These are phyloP conservation scores for Pichia nanzhaoensis DNA, from an alignment of 805 yeast genomes.

Conservation along the genomic window DNA sequence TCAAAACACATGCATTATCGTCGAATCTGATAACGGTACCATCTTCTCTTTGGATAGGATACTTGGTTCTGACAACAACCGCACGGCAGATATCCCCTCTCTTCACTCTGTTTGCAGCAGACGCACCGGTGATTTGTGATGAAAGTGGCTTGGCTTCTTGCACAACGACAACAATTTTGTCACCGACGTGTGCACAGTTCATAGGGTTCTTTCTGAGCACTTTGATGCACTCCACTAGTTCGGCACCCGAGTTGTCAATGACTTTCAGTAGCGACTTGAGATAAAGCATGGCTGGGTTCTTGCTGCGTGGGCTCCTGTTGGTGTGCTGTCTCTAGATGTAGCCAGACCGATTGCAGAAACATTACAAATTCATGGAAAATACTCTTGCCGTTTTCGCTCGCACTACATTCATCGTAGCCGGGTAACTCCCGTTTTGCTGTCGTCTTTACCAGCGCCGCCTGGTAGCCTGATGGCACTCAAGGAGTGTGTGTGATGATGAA, in stretches of 20 bases:
- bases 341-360: too few species aligned
- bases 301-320: too few species aligned
- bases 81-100: constrained; percentile 96
- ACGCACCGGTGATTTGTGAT: constrained; percentile 61
- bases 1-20: constrained; percentile 94
- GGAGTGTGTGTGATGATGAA: too few species aligned
- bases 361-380: too few species aligned
- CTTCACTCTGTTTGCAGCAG: constrained; percentile 74
- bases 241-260: constrained; percentile 92
- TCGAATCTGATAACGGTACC: constrained; percentile 85
- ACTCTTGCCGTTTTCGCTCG: too few species aligned
- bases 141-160: constrained; percentile 80
- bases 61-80: constrained; percentile 85
- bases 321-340: neutral
- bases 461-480: too few species aligned
- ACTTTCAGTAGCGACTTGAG: constrained; percentile 83
- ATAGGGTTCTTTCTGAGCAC: constrained; percentile 84
- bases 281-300: too few species aligned
- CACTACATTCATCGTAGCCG: too few species aligned
- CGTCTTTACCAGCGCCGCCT: too few species aligned
- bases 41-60: constrained; percentile 66
- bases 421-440: too few species aligned
- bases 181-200: constrained; percentile 81
- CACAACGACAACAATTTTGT: constrained; percentile 88
- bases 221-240: constrained; percentile 90